Percentiles rank a stretch among this genome's conserved stretches.
Conservation (phyloP, 306 rosid species). For the Potentilla sterilis region DNA sequence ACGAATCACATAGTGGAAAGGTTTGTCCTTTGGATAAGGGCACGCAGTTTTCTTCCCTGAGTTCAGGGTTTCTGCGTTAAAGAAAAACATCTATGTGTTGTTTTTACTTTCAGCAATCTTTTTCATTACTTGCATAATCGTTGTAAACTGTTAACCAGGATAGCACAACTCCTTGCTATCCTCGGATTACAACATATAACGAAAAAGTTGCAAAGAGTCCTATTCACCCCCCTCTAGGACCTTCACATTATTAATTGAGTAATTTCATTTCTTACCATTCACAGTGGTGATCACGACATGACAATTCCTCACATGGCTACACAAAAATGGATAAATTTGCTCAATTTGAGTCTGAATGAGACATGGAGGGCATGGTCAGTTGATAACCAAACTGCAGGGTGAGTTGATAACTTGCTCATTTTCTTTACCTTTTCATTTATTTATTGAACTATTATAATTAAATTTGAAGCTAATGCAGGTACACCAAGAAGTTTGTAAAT, state of each 20-base stretch:
- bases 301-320: slow-evolving; percentile 26
- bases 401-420: not conserved
- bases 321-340: slow-evolving; percentile 19
- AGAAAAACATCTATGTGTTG: too few species aligned
- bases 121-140: too few species aligned
- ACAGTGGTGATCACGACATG: slow-evolving; percentile 30
- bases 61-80: too few species aligned
- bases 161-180: too few species aligned
- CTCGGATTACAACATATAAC: too few species aligned
- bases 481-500: slow-evolving; percentile 2
- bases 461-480: not conserved
- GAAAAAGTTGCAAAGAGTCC: too few species aligned
- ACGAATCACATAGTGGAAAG: too few species aligned
- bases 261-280: not conserved
- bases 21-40: too few species aligned
- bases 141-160: too few species aligned
- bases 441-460: not conserved
- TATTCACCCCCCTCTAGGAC: too few species aligned
- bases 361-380: slow-evolving; percentile 27
- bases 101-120: too few species aligned
- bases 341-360: slow-evolving; percentile 14
- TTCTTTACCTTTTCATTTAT: not conserved
- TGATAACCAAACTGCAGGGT: slow-evolving; percentile 26
- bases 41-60: too few species aligned
- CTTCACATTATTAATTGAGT: not conserved